These are phyloP conservation scores for Dichomitus squalens DNA, from an alignment of 1,284 basidiomycete species.

Conservation along the genomic window DNA sequence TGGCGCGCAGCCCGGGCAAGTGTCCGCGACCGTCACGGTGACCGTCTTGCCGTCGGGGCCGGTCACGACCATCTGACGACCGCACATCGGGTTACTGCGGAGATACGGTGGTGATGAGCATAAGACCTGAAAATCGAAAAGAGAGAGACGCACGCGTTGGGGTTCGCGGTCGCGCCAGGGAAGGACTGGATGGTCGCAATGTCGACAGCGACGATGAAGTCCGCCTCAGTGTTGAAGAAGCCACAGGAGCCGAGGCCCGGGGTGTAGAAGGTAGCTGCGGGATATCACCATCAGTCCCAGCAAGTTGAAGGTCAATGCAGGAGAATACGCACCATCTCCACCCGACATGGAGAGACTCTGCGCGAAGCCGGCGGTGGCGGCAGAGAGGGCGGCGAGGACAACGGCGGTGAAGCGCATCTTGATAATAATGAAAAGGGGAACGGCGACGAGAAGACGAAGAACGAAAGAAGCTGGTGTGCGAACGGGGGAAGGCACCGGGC, in stretches of 20 bases:
- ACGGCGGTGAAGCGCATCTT: slow-evolving; percentile 20
- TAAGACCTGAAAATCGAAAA: not conserved
- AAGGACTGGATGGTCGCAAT: slow-evolving; percentile 18
- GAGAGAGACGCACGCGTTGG: slow-evolving; percentile 14
- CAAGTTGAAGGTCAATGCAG: not conserved
- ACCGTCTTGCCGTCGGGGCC: slow-evolving; percentile 35
- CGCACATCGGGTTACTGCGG: slow-evolving; percentile 38
- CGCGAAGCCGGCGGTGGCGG: slow-evolving; percentile 12
- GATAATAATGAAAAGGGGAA: slow-evolving; percentile 1
- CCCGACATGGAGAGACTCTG: slow-evolving; percentile 8
- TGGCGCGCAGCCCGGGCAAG: slow-evolving; percentile 43
- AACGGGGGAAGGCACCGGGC: slow-evolving; percentile 21
- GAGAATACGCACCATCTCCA: slow-evolving; percentile 10
- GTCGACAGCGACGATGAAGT: slow-evolving; percentile 24
- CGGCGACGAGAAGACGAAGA: not conserved
- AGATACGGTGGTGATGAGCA: not conserved
- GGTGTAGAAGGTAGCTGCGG: slow-evolving; percentile 22
- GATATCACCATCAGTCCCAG: not conserved
- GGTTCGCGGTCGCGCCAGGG: slow-evolving; percentile 22
- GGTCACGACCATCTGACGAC: slow-evolving; percentile 32
- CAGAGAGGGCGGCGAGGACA: slow-evolving; percentile 13
- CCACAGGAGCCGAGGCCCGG: slow-evolving; percentile 25
- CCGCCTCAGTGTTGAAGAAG: slow-evolving; percentile 20
- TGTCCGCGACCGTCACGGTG: slow-evolving; percentile 43
- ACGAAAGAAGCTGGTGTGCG: slow-evolving; percentile 15